These are phyloP conservation scores for Beta corolliflora DNA, from an alignment of 179 eudicot species.

Conservation along the genomic window DNA sequence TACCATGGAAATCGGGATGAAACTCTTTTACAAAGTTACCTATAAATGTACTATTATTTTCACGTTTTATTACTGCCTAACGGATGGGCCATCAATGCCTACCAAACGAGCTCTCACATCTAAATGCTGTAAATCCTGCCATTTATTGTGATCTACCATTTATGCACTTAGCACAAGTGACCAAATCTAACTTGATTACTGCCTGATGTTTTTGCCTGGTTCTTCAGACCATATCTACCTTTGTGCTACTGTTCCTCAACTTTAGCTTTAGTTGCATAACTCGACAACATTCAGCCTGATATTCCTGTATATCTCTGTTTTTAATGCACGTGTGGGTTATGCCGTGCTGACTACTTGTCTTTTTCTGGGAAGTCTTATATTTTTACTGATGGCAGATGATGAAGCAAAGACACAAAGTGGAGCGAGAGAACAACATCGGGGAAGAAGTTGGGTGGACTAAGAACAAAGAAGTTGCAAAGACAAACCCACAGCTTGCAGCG, in stretches of 20 bases:
- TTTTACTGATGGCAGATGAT: conserved; percentile 61
- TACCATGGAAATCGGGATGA: too few relatives aligned
- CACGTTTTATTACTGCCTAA: too few relatives aligned
- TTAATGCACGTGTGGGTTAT: not conserved
- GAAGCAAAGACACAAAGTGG: conserved; percentile 96
- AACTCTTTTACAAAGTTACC: too few relatives aligned
- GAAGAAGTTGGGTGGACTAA: conserved; percentile 98
- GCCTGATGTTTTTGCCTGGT: not conserved
- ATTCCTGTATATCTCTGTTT: not conserved
- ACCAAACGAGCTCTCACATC: not conserved
- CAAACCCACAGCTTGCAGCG: conserved; percentile 77
- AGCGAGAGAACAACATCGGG: conserved; percentile 84
- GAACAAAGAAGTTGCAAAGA: conserved; percentile 84
- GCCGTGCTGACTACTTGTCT: not conserved
- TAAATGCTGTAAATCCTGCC: not conserved
- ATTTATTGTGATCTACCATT: not conserved
- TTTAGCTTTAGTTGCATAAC: not conserved
- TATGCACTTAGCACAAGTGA: not conserved
- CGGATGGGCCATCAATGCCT: too few relatives aligned
- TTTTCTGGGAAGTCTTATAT: not conserved
- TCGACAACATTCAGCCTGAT: not conserved
- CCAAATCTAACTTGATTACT: not conserved
- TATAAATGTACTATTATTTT: too few relatives aligned
- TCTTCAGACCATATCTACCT: not conserved
- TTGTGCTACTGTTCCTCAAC: not conserved